Percentiles rank a stretch among this genome's conserved stretches.
Evolutionary conservation across 2,329 filamentous ascomycete genomes (phyloP).

Genomic region (Aureobasidium pullulans): DNA sequence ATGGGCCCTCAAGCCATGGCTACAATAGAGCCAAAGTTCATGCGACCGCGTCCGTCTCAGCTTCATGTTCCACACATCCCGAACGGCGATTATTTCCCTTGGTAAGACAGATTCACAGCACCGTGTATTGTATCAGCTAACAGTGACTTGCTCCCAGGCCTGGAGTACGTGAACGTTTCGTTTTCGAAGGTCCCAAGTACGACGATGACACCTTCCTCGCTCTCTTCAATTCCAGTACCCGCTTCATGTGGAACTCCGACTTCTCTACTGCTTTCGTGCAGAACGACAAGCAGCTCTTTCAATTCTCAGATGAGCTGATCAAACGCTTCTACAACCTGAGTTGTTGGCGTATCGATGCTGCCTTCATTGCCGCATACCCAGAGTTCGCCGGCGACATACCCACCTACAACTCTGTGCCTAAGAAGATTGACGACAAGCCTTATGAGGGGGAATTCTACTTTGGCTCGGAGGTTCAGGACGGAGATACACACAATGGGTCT

Average conservation of each 20-base stretch:
- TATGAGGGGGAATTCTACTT: not conserved
- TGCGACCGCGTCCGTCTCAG: conserved; percentile 11
- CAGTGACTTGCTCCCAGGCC: not conserved
- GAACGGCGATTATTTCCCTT: conserved; percentile 9
- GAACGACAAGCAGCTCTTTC: conserved; percentile 7
- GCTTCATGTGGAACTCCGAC: conserved; percentile 11
- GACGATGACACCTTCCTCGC: conserved; percentile 4
- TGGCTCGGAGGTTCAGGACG: not conserved
- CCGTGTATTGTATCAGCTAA: not conserved
- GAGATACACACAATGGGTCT: not conserved
- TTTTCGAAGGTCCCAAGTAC: conserved; percentile 10
- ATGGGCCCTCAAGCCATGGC: not conserved
- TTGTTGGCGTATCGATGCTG: conserved; percentile 10
- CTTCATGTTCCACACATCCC: conserved; percentile 6
- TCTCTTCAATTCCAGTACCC: conserved; percentile 8
- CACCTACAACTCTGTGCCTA: conserved; percentile 10
- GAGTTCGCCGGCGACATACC: conserved; percentile 13
- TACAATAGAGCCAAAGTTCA: conserved; percentile 3
- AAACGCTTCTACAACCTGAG: conserved; percentile 12
- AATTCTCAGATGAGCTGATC: conserved; percentile 6
- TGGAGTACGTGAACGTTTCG: conserved; percentile 11
- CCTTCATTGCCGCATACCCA: conserved; percentile 9
- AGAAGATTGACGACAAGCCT: conserved; percentile 1
- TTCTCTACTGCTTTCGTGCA: not conserved
- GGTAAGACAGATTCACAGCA: not conserved